Evolutionary conservation across 2,329 filamentous ascomycete genomes (phyloP), one percentile per base, ranked within the genome.

Genomic region (Pezicula rhizophila): DNA sequence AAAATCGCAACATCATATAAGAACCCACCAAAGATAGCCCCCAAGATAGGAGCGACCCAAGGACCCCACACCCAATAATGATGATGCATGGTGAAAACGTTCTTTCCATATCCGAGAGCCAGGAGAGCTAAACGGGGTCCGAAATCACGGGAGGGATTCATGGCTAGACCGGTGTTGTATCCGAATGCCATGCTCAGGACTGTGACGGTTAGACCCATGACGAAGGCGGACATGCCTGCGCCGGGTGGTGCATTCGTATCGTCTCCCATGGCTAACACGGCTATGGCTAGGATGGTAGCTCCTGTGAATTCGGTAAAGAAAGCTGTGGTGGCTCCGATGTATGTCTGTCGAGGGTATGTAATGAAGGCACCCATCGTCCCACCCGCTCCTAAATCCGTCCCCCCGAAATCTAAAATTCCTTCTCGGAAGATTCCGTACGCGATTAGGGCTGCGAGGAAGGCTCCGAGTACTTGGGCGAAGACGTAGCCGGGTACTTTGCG

Each of bases 1-100:
- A 77, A 77, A 53, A 71, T 76, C 54, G 68, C 70, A 52, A 70
- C 66, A 58, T 77, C 75, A 59, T 78, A 78, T 50, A 76, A 60
- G 52, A 75, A 72, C 8, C 62, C 73, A 1, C 73, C 72, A 37
- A 70, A 61, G 23, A 72, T 65, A 23, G 64, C 66, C 10, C 68
- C 74, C 40, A 52, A 52, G 17, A 68, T 48, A 0, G 68, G 66
- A 10, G 62, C 71, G 49, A 41, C 55, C 67, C 67, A 75, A 48
- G 67, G 68, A 33, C 68, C 70, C 58, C 69, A 75, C 48, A 76
- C 42, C 58, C 57, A 63, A 53, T 70, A 75, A 0, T 64, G 60
- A 20, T 70, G 65, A 3, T 59, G 65, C 28, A 31, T 31, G 12
- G 28, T 31, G 51, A 75, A 70, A n/a, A 67, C 62, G 48, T 63